Percentiles rank a stretch among this genome's conserved stretches.
These are phyloP conservation scores for Chrysoporthe cubensis DNA, from an alignment of 2,329 filamentous ascomycete genomes.

Conservation along the genomic window DNA sequence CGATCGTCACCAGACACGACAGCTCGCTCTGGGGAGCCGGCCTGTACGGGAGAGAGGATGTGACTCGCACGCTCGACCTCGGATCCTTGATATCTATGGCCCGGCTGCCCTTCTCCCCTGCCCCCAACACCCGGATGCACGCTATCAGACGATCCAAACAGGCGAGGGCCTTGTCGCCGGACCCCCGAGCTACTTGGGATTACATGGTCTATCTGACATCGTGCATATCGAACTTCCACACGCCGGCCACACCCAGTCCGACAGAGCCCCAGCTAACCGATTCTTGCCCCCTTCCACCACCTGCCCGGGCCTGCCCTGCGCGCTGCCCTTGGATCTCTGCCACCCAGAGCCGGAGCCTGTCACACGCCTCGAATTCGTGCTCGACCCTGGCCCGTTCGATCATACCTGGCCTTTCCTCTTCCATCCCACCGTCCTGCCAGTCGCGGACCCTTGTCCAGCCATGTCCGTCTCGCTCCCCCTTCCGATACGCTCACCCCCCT, in stretches of 20 bases:
- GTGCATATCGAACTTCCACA: constrained; percentile 17
- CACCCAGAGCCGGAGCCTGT: constrained; percentile 18
- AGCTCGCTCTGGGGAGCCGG: neutral
- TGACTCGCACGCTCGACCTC: neutral
- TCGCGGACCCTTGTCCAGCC: constrained; percentile 19
- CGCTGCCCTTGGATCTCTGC: neutral
- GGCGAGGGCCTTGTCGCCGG: constrained; percentile 19
- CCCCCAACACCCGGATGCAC: constrained; percentile 1
- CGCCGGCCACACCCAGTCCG: neutral
- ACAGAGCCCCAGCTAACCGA: constrained; percentile 22
- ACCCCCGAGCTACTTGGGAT: constrained; percentile 28
- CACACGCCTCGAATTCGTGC: constrained; percentile 19
- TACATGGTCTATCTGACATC: constrained; percentile 17
- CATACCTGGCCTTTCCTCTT: constrained; percentile 25
- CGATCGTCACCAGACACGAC: neutral
- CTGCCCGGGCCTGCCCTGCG: neutral
- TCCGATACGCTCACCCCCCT: constrained; percentile 25
- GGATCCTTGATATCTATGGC: neutral
- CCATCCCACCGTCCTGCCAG: constrained; percentile 17
- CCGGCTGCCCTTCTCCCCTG: neutral
- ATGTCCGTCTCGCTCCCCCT: constrained; percentile 28
- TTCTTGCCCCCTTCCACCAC: constrained; percentile 19
- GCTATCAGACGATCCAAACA: constrained; percentile 23
- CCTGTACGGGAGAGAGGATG: neutral
- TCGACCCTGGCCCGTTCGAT: constrained; percentile 25